phyloP scores from a whole-genome alignment of 1,139 yeast genomes.

The Tardiomyces digboiensis region DNA sequence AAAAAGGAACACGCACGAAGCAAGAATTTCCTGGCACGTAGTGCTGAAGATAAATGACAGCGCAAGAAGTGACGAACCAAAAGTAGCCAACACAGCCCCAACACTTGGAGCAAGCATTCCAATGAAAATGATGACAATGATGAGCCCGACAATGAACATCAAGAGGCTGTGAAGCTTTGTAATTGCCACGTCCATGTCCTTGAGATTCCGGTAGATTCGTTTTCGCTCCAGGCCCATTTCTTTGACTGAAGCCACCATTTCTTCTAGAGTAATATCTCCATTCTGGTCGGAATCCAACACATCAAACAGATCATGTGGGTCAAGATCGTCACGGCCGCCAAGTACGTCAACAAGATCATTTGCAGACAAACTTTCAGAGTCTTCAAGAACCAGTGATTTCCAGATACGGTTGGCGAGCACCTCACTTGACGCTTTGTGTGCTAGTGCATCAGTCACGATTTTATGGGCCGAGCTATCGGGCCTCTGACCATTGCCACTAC shows the following conservation, averaged over 20 bases:
- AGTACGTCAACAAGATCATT: constrained; percentile 30
- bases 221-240: constrained; percentile 28
- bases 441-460: constrained; percentile 29
- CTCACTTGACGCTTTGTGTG: constrained; percentile 20
- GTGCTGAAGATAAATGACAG: constrained; percentile 31
- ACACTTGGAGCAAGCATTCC: constrained; percentile 35
- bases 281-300: constrained; percentile 29
- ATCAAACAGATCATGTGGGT: constrained; percentile 27
- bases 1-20: constrained; percentile 32
- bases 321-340: constrained; percentile 23
- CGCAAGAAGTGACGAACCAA: constrained; percentile 32
- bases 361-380: constrained; percentile 24
- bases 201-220: constrained; percentile 28
- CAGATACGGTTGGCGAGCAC: constrained; percentile 31
- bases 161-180: constrained; percentile 29
- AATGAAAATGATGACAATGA: constrained; percentile 29
- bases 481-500: constrained; percentile 8
- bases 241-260: constrained; percentile 25
- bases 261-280: constrained; percentile 30
- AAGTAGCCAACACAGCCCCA: constrained; percentile 31
- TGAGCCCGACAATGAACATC: constrained; percentile 25
- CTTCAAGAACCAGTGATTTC: constrained; percentile 33
- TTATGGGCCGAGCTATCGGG: constrained; percentile 14
- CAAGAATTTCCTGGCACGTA: constrained; percentile 31
- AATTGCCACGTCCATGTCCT: constrained; percentile 34